phyloP scores from a whole-genome alignment of 108 stramenopile species.

The Fragilaria radians region DNA sequence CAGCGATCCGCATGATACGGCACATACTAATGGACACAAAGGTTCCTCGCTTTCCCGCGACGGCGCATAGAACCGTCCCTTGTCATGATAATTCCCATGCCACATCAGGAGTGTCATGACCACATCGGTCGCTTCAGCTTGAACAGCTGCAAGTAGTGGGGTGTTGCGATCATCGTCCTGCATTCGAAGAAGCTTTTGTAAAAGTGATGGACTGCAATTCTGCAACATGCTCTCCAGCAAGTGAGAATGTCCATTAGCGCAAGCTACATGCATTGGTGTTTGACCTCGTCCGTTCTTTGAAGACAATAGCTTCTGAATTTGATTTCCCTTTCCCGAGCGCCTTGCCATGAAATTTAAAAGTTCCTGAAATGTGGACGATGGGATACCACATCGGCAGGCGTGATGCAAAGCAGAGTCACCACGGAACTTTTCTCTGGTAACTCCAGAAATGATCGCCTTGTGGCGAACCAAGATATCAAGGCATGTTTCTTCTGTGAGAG shows the following conservation, averaged over 20 bases:
- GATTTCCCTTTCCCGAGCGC: constrained; percentile 1
- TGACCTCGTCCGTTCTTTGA: constrained; percentile 33
- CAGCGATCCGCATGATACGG: constrained; percentile 31
- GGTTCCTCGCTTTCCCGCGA: not conserved
- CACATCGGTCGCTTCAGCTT: constrained; percentile 40
- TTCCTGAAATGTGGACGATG: not conserved
- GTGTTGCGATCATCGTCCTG: constrained; percentile 35
- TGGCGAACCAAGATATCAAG: no score
- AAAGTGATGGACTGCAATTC: constrained; percentile 18
- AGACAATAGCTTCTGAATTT: constrained; percentile 27
- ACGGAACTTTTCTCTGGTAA: constrained; percentile 10
- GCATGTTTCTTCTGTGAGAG: no score
- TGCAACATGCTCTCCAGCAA: constrained; percentile 45
- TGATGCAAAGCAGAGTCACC: constrained; percentile 32
- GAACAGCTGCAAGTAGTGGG: constrained; percentile 56
- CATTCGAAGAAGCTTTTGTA: constrained; percentile 41
- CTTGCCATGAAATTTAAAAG: not conserved
- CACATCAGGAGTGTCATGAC: constrained; percentile 58
- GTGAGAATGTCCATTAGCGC: constrained; percentile 29
- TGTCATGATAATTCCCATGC: constrained; percentile 33
- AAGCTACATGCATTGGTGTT: constrained; percentile 59
- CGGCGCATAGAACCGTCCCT: not conserved
- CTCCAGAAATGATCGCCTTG: no score
- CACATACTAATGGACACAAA: constrained; percentile 48
- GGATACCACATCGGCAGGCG: constrained; percentile 12